Base-by-base conservation (phyloP, 2,329 filamentous ascomycete species). In the Dactylonectria estremocensis region DNA sequence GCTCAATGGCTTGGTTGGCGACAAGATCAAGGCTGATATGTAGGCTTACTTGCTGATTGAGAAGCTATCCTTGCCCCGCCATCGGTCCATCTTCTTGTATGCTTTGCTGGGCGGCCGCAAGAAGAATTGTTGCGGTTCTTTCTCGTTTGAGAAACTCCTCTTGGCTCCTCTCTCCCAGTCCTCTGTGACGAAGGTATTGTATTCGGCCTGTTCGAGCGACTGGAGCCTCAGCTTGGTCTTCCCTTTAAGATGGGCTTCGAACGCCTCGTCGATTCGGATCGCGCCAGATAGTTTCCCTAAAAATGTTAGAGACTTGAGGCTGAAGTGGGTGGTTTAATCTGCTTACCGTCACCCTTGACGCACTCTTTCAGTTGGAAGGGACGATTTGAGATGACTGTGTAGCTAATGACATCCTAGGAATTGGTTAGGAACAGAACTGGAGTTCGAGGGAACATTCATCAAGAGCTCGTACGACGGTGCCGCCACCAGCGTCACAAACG, bases 401-500 rank as follows among this genome's bases (percentile, higher is more conserved):
- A 66, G 13, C 50, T 66, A 13, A 66, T 66, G 22, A 61, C 57
- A 37, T 66, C 63, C 63, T 61, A 3, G n/a, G 16, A 9, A 7
- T 16, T 5, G 11, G 33, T 61, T 7, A 57, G 50, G 4, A 10
- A 6, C 10, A 13, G 7, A 2, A 24, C n/a, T 14, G 10, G 3
- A 20, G 28, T 8, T 2, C 20, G 8, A 14, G 46, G 14, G 14
- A 22, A 20, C 37, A 6, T 40, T 9, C 5, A 31, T 6, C n/a
- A 31, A 5, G 45, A 3, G 5, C 18, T 28, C 58, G 2, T 46
- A 63, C 64, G 3, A 67, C 59, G 10, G 64, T 62, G 31, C 59
- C 58, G 9, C 64, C 59, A 11, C 64, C 64, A 4, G 64, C 59
- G 16, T 67, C 59, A 20, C 64, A 67, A 2, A 67, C 64, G 33